Conservation (phyloP, 2,329 filamentous ascomycete genomes). For the Lachnellula arida region DNA sequence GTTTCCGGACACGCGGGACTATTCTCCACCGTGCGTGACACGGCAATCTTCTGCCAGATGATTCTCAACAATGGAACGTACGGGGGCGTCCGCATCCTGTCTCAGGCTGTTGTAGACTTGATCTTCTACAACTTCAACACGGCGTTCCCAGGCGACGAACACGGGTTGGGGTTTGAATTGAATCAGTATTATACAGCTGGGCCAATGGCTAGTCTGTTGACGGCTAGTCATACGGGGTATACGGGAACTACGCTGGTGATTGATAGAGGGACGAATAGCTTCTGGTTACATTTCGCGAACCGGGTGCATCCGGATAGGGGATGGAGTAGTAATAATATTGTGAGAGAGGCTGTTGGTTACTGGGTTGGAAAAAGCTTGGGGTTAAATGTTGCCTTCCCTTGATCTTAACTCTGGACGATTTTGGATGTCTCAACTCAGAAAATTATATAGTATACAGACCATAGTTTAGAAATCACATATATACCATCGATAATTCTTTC, state of each 20-base stretch:
- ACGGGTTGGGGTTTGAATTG: too few relatives aligned
- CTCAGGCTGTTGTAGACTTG: slow-evolving; percentile 28
- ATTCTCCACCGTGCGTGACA: slow-evolving; percentile 14
- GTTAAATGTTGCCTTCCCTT: too few relatives aligned
- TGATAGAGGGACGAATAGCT: slow-evolving; percentile 23
- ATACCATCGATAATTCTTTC: too few relatives aligned
- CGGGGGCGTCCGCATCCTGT: slow-evolving; percentile 27
- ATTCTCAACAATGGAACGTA: slow-evolving; percentile 28
- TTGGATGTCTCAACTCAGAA: too few relatives aligned
- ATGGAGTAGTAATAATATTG: slow-evolving; percentile 10
- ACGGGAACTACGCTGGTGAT: slow-evolving; percentile 28
- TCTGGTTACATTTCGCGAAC: slow-evolving; percentile 27
- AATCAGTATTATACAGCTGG: slow-evolving; percentile 1
- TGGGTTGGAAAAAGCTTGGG: too few relatives aligned
- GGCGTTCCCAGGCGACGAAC: slow-evolving; percentile 16
- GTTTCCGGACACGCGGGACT: slow-evolving; percentile 35
- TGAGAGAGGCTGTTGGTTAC: too few relatives aligned
- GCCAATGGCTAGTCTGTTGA: slow-evolving; percentile 24
- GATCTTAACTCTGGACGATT: too few relatives aligned
- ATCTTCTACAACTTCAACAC: slow-evolving; percentile 34
- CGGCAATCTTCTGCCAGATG: too few relatives aligned
- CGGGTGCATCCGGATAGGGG: slow-evolving; percentile 25
- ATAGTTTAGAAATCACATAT: too few relatives aligned
- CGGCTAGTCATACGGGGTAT: slow-evolving; percentile 28
- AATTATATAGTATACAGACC: too few relatives aligned